Evolutionary conservation across 1,284 basidiomycete genomes (phyloP).

Genomic region (Ceraceosorus guamensis): DNA sequence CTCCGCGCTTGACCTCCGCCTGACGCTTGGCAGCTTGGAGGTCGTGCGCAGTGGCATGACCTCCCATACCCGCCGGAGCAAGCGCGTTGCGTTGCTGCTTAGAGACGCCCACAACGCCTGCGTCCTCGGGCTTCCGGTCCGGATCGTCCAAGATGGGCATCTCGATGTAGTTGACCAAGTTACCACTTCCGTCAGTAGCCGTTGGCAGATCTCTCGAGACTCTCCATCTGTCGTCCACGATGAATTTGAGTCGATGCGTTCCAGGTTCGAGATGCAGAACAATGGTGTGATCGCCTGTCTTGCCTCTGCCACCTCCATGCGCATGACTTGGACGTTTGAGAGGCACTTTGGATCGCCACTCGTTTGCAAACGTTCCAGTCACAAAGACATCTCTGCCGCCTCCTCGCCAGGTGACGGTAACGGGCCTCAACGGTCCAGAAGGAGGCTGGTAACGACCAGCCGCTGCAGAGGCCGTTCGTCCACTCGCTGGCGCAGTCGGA

Average conservation of each 20-base stretch:
- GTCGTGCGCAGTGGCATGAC: slow-evolving; percentile 22
- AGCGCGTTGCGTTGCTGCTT: not conserved
- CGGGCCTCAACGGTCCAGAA: slow-evolving; percentile 15
- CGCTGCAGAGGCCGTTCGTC: slow-evolving; percentile 1
- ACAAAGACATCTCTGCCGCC: slow-evolving; percentile 52
- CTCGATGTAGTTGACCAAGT: slow-evolving; percentile 75
- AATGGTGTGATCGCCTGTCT: slow-evolving; percentile 33
- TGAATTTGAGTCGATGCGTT: slow-evolving; percentile 90
- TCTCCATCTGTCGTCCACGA: slow-evolving; percentile 85
- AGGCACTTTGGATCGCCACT: slow-evolving; percentile 54
- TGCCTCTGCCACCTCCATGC: not conserved
- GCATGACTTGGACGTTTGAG: slow-evolving; percentile 9
- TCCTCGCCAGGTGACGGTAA: slow-evolving; percentile 34
- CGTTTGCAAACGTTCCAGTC: slow-evolving; percentile 58
- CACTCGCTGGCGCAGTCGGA: slow-evolving; percentile 23
- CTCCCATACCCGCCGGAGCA: not conserved
- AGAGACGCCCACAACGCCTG: too few relatives aligned
- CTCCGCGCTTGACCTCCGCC: slow-evolving; percentile 21
- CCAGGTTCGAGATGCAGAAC: slow-evolving; percentile 60
- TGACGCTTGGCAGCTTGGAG: slow-evolving; percentile 27
- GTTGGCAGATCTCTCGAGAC: slow-evolving; percentile 69
- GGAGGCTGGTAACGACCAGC: not conserved
- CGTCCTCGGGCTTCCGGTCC: not conserved
- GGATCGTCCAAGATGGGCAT: slow-evolving; percentile 18
- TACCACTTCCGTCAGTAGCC: slow-evolving; percentile 89